Percentiles rank a stretch among this genome's conserved stretches.
These are phyloP conservation scores for Fusarium poae DNA, from an alignment of 2,329 filamentous ascomycete genomes.

Conservation along the genomic window DNA sequence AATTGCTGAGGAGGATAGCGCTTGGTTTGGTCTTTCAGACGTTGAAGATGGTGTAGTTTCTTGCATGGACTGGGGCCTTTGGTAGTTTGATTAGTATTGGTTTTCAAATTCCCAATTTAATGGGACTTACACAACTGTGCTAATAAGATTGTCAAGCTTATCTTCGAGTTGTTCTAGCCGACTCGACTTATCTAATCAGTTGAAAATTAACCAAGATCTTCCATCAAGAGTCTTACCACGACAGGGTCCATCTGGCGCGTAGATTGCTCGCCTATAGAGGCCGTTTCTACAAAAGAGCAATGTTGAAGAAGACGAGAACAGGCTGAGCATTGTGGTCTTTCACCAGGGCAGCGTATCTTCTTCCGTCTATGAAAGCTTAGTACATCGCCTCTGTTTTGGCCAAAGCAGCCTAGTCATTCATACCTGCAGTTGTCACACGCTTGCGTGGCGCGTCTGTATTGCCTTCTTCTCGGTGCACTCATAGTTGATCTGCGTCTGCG, in stretches of 20 bases:
- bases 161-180: conserved; percentile 32
- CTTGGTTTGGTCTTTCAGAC: neutral
- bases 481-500: neutral
- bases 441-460: conserved; percentile 28
- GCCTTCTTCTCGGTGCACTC: conserved; percentile 20
- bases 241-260: neutral
- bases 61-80: conserved; percentile 6
- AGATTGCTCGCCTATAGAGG: neutral
- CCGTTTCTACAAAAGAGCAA: conserved; percentile 11
- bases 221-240: neutral
- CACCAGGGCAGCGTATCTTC: conserved; percentile 36
- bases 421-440: conserved; percentile 38
- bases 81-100: neutral
- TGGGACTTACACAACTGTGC: conserved; percentile 9
- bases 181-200: conserved; percentile 12
- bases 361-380: conserved; percentile 14
- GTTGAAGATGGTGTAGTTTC: conserved; percentile 8
- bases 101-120: accelerated
- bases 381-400: accelerated
- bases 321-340: conserved; percentile 34
- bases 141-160: conserved; percentile 33
- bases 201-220: accelerated
- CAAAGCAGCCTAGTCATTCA: accelerated
- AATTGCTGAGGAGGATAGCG: neutral
- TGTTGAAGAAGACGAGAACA: conserved; percentile 23